phyloP scores from a whole-genome alignment of 2,329 filamentous ascomycete genomes.

The Trematosphaeria pertusa region DNA sequence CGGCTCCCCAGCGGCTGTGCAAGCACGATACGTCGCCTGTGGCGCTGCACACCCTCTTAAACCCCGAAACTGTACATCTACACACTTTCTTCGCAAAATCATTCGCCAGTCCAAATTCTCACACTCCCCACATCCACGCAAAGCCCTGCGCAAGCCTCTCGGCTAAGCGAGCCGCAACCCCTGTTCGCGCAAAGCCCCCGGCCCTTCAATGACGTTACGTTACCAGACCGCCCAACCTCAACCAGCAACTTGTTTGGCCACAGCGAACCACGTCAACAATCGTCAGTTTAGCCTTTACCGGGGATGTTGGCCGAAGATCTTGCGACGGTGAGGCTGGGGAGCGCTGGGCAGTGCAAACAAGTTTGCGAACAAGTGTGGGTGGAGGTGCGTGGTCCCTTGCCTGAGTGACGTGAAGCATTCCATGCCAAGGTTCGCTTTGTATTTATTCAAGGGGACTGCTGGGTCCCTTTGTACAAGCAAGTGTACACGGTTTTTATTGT shows the following conservation, averaged over 20 bases:
- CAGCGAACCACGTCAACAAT: constrained; percentile 11
- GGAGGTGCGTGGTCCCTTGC: constrained; percentile 25
- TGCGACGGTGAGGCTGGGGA: neutral
- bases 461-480: too few species aligned
- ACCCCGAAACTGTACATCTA: neutral
- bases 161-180: constrained; percentile 2
- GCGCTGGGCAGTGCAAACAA: constrained; percentile 21
- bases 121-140: constrained; percentile 2
- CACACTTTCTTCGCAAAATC: neutral
- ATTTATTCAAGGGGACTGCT: neutral
- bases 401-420: constrained; percentile 33
- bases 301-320: constrained; percentile 6
- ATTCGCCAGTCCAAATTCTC: constrained; percentile 2
- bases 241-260: constrained; percentile 6
- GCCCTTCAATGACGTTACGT: constrained; percentile 14
- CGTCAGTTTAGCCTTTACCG: neutral
- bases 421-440: constrained; percentile 4
- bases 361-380: too few species aligned
- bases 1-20: neutral
- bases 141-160: neutral
- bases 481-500: neutral
- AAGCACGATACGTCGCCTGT: neutral
- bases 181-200: constrained; percentile 4
- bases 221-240: neutral
- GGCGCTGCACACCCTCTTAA: neutral